Evolutionary conservation across 1,284 basidiomycete genomes (phyloP).

Genomic region (Tilletia setariae): DNA sequence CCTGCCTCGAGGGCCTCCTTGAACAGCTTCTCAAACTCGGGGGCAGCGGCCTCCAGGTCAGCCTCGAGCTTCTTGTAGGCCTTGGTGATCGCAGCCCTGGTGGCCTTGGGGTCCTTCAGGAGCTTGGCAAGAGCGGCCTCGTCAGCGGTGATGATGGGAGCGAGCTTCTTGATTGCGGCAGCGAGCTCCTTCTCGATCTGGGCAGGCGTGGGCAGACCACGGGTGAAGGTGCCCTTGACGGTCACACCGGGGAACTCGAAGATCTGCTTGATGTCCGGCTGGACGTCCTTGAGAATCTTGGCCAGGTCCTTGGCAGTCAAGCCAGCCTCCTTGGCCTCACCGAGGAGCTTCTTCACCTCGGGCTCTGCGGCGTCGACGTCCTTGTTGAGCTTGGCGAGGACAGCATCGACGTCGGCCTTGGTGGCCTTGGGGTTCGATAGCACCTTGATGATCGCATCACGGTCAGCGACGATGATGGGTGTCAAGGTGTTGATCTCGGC

Average conservation of each 20-base stretch:
- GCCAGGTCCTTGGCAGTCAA: conserved; percentile 4
- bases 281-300: neutral
- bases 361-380: neutral
- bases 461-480: conserved; percentile 6
- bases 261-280: conserved; percentile 13
- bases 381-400: neutral
- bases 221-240: conserved; percentile 1
- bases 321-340: conserved; percentile 3
- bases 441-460: conserved; percentile 3
- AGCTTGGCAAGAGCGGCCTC: neutral
- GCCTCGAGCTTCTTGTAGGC: neutral
- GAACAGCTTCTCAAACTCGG: neutral
- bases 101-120: conserved; percentile 4
- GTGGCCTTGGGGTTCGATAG: neutral
- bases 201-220: neutral
- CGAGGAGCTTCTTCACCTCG: conserved; percentile 4
- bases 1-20: neutral
- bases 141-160: conserved; percentile 13
- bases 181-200: neutral
- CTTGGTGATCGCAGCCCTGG: neutral
- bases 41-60: neutral
- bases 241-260: neutral
- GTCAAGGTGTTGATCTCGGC: neutral
- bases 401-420: neutral
- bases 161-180: conserved; percentile 8